Base-by-base conservation (phyloP, 495 filamentous ascomycete genomes). In the Talaromyces ruber region DNA sequence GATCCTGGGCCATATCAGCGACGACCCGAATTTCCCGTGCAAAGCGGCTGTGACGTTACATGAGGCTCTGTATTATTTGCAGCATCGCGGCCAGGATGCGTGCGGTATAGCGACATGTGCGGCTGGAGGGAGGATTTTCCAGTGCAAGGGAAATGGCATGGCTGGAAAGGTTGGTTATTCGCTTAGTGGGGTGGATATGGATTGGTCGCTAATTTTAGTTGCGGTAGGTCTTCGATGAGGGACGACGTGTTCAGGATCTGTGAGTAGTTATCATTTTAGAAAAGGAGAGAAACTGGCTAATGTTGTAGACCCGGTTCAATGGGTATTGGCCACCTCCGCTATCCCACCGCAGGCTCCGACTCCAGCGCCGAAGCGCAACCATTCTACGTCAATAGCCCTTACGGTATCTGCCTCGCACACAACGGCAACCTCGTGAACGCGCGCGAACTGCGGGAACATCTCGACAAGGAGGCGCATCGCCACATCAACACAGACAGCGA, bases 401-500 rank as follows among this genome's bases (percentile, higher is more conserved):
- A 95, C 71, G 91, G 92, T 45, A 82, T 87, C 63, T 82, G 73
- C 67, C 77, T 86, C 66, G 81, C 82, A 12, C 83, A 90, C 74
- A 97, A 97, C 68, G 94, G 94, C 32, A 98, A 98, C 72, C 80
- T 98, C 50, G 93, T 97, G 78, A 98, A 98, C 70, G 89, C 92
- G n/a, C 81, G 82, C 3, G 87, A 89, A 51, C 79, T 98, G 47
- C 87, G 86, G 68, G 72, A 76, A 62, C 92, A 86, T 69, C 83
- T 98, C 43, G 94, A 98, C 67, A 77, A 88, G 64, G 91, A 93
- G 63, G 94, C 91, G 5, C 93, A 95, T 73, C 82, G 94, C 65
- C 94, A 98, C 71, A 93, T 98, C 75, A 98, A 98, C 76, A 96
- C 94, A 26, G 92, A 98, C 63, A 92, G 87, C 60, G 94, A 98